A percentile compares a stretch with the other conserved stretches of the same genome.
These are phyloP conservation scores for Mollisiaceae sp. DNA, from an alignment of 2,329 filamentous ascomycete genomes.

Conservation along the genomic window DNA sequence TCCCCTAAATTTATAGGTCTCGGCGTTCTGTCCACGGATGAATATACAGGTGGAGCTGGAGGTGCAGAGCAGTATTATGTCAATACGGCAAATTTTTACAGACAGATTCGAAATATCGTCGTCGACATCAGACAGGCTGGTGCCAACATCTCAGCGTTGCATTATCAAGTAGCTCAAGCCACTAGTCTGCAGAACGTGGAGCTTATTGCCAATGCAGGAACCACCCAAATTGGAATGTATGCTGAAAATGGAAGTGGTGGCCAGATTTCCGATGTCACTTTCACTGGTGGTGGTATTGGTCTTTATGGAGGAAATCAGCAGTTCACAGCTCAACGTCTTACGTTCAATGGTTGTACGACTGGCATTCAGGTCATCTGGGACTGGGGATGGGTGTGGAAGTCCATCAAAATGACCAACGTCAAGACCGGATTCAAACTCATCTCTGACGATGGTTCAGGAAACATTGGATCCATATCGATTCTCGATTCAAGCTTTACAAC, in stretches of 20 bases:
- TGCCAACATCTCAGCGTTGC: too few relatives aligned
- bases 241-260: slow-evolving; percentile 60
- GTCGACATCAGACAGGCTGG: slow-evolving; percentile 63
- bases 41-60: slow-evolving; percentile 16
- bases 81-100: slow-evolving; percentile 16
- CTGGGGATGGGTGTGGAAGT: slow-evolving; percentile 58
- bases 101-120: slow-evolving; percentile 61
- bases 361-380: slow-evolving; percentile 63
- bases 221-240: too few relatives aligned
- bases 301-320: slow-evolving; percentile 58
- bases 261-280: slow-evolving; percentile 60
- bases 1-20: slow-evolving; percentile 73
- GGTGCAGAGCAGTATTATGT: slow-evolving; percentile 16
- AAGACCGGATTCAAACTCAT: slow-evolving; percentile 17
- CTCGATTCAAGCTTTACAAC: slow-evolving; percentile 18
- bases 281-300: slow-evolving; percentile 64
- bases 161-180: slow-evolving; percentile 58
- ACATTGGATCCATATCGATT: slow-evolving; percentile 20
- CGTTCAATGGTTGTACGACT: slow-evolving; percentile 50
- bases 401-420: slow-evolving; percentile 15
- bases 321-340: slow-evolving; percentile 61
- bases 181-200: slow-evolving; percentile 64
- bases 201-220: too few relatives aligned
- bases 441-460: background rate
- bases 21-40: slow-evolving; percentile 69